Conservation (phyloP, 148 eudicot species). For the Silene conica region DNA sequence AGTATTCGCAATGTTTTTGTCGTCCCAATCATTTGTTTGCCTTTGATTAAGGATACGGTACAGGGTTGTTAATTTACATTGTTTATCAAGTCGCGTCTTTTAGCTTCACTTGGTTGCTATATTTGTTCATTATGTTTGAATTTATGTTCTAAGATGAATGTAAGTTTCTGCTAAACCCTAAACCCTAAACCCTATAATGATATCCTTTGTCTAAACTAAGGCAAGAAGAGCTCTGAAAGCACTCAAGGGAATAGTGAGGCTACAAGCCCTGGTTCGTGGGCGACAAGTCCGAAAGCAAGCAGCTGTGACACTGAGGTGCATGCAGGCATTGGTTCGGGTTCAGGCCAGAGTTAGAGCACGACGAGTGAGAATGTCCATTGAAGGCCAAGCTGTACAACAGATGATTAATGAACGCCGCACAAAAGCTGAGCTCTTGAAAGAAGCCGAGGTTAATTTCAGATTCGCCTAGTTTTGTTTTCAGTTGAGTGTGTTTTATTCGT, state of each 20-base stretch:
- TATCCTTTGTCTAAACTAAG: too few species aligned
- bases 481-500: not conserved
- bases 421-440: conserved; percentile 55
- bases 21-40: too few species aligned
- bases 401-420: conserved; percentile 59
- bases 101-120: not conserved
- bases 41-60: too few species aligned
- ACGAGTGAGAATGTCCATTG: conserved; percentile 85
- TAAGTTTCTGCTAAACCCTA: too few species aligned
- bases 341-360: conserved; percentile 95
- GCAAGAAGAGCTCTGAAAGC: conserved; percentile 92
- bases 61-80: not conserved
- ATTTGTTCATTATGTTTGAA: too few species aligned
- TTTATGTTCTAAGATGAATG: too few species aligned
- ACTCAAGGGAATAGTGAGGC: conserved; percentile 79
- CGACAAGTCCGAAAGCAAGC: conserved; percentile 92
- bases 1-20: too few species aligned
- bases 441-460: conserved; percentile 61
- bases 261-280: conserved; percentile 87
- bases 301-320: conserved; percentile 89
- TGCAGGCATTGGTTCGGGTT: conserved; percentile 98
- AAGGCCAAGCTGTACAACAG: conserved; percentile 86
- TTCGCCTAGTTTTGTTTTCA: not conserved
- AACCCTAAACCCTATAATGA: too few species aligned
- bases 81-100: not conserved